Base-by-base conservation (phyloP, 495 filamentous ascomycete genomes). In the Staphylotrichum longicolle region DNA sequence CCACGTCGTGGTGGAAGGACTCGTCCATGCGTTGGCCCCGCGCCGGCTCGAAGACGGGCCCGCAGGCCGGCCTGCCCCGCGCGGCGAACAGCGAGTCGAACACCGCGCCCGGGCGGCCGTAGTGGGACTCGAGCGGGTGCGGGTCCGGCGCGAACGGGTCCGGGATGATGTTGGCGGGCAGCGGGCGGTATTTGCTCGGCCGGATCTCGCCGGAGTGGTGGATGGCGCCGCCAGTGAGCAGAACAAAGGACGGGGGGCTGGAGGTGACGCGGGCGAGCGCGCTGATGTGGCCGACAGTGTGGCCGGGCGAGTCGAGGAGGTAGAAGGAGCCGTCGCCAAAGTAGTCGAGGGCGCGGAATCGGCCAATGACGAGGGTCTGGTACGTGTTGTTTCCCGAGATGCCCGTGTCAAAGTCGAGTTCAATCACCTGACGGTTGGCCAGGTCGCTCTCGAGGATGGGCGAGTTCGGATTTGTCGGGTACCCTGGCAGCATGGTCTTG, bases 261-360 rank as follows among this genome's bases (percentile, higher is more conserved):
- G 66, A 60, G 0, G 79, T 83, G 9, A 80, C 81, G 2, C 84
- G 70, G 9, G 82, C 85, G 5, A 88, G 70, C 1, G 63, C 85
- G 60, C 78, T 79, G 4, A 86, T 74, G 63, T 88, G 85, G 0
- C 86, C 85, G 35, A 79, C 69, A 10, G 77, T 74, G 59, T 86
- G 85, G 11, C 85, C 85, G 4, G 84, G 83, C 0, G 78, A 62
- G 64, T 84, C 75, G 49, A 87, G 74, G 42, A 87, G 74, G 68
- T 84, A 85, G 60, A 86, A 80, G 30, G 77, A 79, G 8, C 85
- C 84, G 64, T 87, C 85, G 8, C 74, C 75, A 63, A 85, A 87
- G 63, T 83, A 87, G 67, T 90, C 87, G 15, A 81, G 63, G 0
- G 84, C 86, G 20, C 61, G 58, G 65, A 85, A 79, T 7, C 68